Conservation (phyloP, 768 basidiomycete species). For the Daedaleopsis nitida region DNA sequence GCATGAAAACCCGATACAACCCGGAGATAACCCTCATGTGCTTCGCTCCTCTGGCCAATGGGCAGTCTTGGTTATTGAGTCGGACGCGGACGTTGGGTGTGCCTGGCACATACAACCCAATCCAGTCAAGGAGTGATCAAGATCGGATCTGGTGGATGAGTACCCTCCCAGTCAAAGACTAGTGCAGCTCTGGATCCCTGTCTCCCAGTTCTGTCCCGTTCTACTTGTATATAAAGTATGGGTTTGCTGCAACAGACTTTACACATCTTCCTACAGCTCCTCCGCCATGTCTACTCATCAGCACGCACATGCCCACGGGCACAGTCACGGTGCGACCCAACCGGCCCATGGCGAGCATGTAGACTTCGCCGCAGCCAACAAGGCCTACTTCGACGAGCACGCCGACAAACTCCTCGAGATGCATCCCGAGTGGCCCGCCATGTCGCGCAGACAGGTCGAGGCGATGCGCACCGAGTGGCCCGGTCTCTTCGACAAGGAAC, state of each 20-base stretch:
- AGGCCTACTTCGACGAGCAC: conserved; percentile 18
- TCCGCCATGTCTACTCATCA: not conserved
- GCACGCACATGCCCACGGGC: not conserved
- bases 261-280: not conserved
- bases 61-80: too few species aligned
- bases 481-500: conserved; percentile 50
- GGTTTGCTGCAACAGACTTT: not conserved
- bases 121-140: too few species aligned
- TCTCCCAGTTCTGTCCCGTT: too few species aligned
- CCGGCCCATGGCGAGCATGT: not conserved
- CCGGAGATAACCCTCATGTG: too few species aligned
- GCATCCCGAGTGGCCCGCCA: conserved; percentile 6
- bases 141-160: too few species aligned
- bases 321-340: conserved; percentile 1
- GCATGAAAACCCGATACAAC: too few species aligned
- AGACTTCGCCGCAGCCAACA: conserved; percentile 17
- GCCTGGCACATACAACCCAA: too few species aligned
- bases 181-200: too few species aligned
- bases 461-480: conserved; percentile 34
- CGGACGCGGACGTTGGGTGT: too few species aligned
- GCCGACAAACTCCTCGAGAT: conserved; percentile 17
- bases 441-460: conserved; percentile 29
- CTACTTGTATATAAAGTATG: too few species aligned
- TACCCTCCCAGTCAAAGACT: too few species aligned
- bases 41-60: too few species aligned